Evolutionary conservation across 1,139 yeast species (phyloP).

Genomic region (Debaryomyces sp.): DNA sequence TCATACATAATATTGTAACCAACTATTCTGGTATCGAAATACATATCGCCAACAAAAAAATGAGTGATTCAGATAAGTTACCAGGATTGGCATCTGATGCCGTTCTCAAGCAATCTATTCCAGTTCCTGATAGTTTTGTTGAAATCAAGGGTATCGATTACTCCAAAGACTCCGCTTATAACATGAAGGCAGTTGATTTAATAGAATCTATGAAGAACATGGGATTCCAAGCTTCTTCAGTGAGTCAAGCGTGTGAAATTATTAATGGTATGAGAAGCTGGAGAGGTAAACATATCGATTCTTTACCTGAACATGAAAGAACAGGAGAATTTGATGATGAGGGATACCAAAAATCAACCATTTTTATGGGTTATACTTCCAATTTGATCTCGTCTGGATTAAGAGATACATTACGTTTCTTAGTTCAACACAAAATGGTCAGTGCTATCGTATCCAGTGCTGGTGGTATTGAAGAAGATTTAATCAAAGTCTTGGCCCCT

Average conservation of each 20-base stretch:
- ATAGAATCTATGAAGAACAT: slow-evolving; percentile 82
- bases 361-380: slow-evolving; percentile 96
- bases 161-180: slow-evolving; percentile 65
- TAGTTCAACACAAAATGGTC: slow-evolving; percentile 92
- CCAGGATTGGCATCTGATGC: slow-evolving; percentile 84
- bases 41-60: neutral
- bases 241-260: slow-evolving; percentile 86
- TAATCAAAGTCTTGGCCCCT: slow-evolving; percentile 94
- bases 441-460: slow-evolving; percentile 95
- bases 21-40: neutral
- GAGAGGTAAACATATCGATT: slow-evolving; percentile 77
- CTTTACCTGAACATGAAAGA: slow-evolving; percentile 66
- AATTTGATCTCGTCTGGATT: slow-evolving; percentile 93
- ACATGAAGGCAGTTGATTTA: slow-evolving; percentile 78
- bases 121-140: slow-evolving; percentile 78
- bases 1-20: neutral
- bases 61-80: slow-evolving; percentile 21
- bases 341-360: slow-evolving; percentile 83
- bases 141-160: slow-evolving; percentile 89
- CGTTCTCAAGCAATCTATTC: slow-evolving; percentile 82
- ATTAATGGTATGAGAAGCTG: slow-evolving; percentile 89
- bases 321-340: slow-evolving; percentile 79
- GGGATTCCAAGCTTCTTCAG: slow-evolving; percentile 97
- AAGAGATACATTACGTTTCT: slow-evolving; percentile 83
- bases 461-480: slow-evolving; percentile 97